Base-by-base conservation (phyloP, 2,329 filamentous ascomycete species). In the Cadophora gregata region DNA sequence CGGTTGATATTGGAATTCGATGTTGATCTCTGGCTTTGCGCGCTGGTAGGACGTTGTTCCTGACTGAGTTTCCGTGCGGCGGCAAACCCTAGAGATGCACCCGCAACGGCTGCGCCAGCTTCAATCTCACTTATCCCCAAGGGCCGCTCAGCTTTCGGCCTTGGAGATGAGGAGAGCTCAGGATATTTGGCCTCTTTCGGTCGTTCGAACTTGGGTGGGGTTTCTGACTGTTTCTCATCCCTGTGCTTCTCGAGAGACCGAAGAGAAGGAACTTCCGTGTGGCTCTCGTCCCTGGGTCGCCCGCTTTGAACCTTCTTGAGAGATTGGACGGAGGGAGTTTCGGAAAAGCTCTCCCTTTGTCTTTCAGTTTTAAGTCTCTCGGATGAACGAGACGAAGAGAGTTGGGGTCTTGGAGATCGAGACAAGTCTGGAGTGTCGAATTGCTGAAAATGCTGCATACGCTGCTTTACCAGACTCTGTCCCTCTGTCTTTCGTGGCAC, bases 1-100 rank as follows among this genome's bases (percentile, higher is more conserved):
- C 76, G 73, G 68, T 74, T 76, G 42, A 76, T 75, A 60, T 75
- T 74, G 38, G 76, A 72, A 60, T 74, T 74, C 24, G 76, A 71
- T 51, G 69, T 63, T 45, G 75, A 74, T 67, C 71, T 68, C 60
- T 72, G 69, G 45, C 70, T 74, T 67, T 73, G 68, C 25, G 71
- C 72, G 65, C 72, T 77, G 19, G 50, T 60, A n/a, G 73, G 73
- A 55, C 75, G 69, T 38, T 72, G 69, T 70, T 76, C 75, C 74
- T 69, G 66, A 68, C 73, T 76, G 25, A 71, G 42, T 68, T 72
- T 73, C 21, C 74, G 70, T 45, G 73, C 71, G 42, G 74, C 74
- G 48, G 75, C 73, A 61, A 76, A 74, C 27, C 75, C 75, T 14
- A 74, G 61, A 50, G 69, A 67, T 64, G 73, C 70, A 24, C 73